Evolutionary conservation across 495 filamentous ascomycete species (phyloP), one percentile per base, ranked within the genome.

Genomic region (Daldinia decipiens): DNA sequence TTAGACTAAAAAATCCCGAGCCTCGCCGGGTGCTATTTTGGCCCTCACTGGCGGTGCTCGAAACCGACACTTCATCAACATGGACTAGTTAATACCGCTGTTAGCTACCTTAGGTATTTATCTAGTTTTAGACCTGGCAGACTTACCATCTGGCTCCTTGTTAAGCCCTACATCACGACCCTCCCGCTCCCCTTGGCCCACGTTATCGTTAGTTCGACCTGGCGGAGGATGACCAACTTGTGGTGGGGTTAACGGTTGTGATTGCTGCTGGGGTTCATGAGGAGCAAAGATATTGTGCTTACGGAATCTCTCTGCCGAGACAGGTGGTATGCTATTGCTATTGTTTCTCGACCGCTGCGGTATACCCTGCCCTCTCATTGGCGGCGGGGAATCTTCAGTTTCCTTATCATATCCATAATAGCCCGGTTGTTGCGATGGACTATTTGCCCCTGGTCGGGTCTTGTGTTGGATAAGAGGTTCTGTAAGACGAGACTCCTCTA

Each of bases 351-450:
- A 71, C 8, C 75, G 74, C 24, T 73, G 69, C 1, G 50, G 29
- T 3, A 17, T 1, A 5, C 64, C 31, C 12, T 59, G 57, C 3
- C 50, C 60, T 31, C 43, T 68, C 13, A 11, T 29, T 7, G 64
- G 36, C 24, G 67, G 43, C 72, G 45, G 29, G 31, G 56, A 11
- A 34, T 65, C 72, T 45, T 76, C 82, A 2, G 80, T 82, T 62
- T 85, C 83, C 64, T 85, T 85, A 34, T 85, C 82, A 38, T 76
- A 82, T 15, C 72, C 78, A 45, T 78, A 76, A 50, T 72, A 81
- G 0, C 71, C 55, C 24, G 76, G 76, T 63, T 79, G 79, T 27
- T 79, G 77, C 34, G 73, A 69, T 21, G 72, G 79, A 59, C 80
- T 82, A 3, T 77, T 75, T 11, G 77, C 76, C 11, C 77, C 70